Conservation (phyloP, 2,329 filamentous ascomycete genomes). For the Dothistroma pini region DNA sequence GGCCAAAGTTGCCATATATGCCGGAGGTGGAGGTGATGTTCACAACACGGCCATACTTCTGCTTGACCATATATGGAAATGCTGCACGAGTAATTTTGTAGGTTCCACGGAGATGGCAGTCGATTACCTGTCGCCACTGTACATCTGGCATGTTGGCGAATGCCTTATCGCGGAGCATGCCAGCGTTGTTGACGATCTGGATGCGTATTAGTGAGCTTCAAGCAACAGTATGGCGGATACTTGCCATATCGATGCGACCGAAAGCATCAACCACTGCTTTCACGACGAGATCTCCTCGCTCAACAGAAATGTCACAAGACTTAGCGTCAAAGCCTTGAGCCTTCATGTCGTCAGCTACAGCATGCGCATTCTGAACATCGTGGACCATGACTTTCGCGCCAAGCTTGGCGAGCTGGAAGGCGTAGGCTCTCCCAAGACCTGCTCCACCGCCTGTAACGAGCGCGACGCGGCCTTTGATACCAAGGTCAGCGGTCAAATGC, state of each 20-base stretch:
- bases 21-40: constrained; percentile 95
- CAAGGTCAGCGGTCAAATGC: constrained; percentile 93
- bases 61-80: constrained; percentile 94
- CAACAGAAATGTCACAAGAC: constrained; percentile 85
- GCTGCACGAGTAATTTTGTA: constrained; percentile 96
- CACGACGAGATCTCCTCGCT: constrained; percentile 84
- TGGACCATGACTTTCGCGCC: constrained; percentile 87
- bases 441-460: constrained; percentile 82
- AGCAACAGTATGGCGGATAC: background rate
- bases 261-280: constrained; percentile 89
- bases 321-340: constrained; percentile 81
- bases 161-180: constrained; percentile 94
- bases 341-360: constrained; percentile 86
- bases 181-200: constrained; percentile 78
- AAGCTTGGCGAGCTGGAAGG: constrained; percentile 75
- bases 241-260: constrained; percentile 83
- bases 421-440: constrained; percentile 86
- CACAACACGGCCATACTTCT: constrained; percentile 93
- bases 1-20: constrained; percentile 97
- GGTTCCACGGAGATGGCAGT: constrained; percentile 86
- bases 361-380: constrained; percentile 83
- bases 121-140: constrained; percentile 84
- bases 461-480: constrained; percentile 82
- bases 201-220: background rate
- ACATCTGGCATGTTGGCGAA: constrained; percentile 95